Conservation (phyloP, 73 alveolate species). For the Durusdinium trenchii region DNA sequence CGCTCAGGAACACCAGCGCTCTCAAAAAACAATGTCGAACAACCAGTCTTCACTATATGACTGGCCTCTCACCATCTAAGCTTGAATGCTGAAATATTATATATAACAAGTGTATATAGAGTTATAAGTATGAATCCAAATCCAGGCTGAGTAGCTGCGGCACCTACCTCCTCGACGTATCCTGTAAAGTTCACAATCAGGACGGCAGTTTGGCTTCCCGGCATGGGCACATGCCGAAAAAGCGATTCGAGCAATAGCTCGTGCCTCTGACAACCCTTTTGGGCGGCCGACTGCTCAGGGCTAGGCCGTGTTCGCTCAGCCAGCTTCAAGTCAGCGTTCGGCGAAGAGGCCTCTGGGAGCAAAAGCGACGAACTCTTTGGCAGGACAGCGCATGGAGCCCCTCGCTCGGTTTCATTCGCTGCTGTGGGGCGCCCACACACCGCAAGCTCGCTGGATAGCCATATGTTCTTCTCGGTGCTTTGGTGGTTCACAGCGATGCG, state of each 20-base stretch:
- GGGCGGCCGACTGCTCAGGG: background rate
- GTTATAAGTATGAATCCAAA: too few species aligned
- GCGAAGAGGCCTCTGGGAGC: background rate
- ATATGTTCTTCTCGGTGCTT: background rate
- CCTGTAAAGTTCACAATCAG: too few species aligned
- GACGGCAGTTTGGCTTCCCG: too few species aligned
- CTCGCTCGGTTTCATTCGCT: background rate
- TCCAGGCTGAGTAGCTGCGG: too few species aligned
- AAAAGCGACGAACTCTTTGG: background rate
- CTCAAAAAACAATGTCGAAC: too few species aligned
- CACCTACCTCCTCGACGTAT: too few species aligned
- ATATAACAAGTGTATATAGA: too few species aligned
- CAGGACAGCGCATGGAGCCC: background rate
- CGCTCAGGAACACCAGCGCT: too few species aligned
- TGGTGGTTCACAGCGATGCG: background rate
- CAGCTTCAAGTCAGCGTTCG: background rate
- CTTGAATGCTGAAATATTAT: too few species aligned
- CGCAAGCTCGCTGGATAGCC: background rate
- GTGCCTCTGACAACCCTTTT: background rate
- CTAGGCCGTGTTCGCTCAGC: background rate
- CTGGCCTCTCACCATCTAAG: too few species aligned
- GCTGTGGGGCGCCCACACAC: background rate
- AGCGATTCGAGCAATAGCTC: background rate
- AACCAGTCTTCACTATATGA: too few species aligned
- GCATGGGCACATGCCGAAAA: background rate